Percentiles rank a stretch among this genome's conserved stretches.
phyloP scores from a whole-genome alignment of 805 yeast genomes.

The Ogataea kodamae region DNA sequence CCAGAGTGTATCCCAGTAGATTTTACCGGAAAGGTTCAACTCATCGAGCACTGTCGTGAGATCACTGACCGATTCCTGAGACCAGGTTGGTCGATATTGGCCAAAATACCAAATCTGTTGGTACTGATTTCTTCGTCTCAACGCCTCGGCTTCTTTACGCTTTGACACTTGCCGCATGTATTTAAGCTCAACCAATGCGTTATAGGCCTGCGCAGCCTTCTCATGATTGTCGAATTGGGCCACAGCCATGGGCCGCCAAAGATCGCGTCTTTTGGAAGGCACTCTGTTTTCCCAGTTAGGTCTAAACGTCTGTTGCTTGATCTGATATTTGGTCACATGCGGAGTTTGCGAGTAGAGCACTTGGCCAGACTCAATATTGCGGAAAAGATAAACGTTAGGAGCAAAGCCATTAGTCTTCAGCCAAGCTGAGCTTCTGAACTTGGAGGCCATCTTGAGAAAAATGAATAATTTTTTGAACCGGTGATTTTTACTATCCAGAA shows the following conservation, averaged over 20 bases:
- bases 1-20: constrained; percentile 86
- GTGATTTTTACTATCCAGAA: constrained; percentile 3
- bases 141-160: constrained; percentile 54
- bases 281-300: constrained; percentile 88
- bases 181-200: constrained; percentile 70
- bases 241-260: constrained; percentile 90
- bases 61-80: constrained; percentile 91
- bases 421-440: constrained; percentile 58
- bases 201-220: constrained; percentile 67
- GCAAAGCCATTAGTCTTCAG: constrained; percentile 58
- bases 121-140: constrained; percentile 69
- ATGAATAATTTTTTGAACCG: constrained; percentile 3
- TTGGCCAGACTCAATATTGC: constrained; percentile 86
- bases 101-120: constrained; percentile 86
- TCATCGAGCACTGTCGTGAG: constrained; percentile 66
- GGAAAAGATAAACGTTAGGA: constrained; percentile 79
- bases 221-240: constrained; percentile 61
- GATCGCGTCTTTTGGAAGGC: constrained; percentile 77
- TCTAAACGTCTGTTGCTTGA: constrained; percentile 66
- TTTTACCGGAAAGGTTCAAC: constrained; percentile 44
- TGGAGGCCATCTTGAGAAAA: constrained; percentile 29
- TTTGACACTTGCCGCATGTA: constrained; percentile 64
- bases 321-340: constrained; percentile 49
- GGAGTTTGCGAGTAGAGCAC: constrained; percentile 87
- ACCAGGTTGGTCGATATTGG: constrained; percentile 83